Percentiles rank a stretch among this genome's conserved stretches.
These are phyloP conservation scores for Purshia tridentata DNA, from an alignment of 306 rosid species.

Conservation along the genomic window DNA sequence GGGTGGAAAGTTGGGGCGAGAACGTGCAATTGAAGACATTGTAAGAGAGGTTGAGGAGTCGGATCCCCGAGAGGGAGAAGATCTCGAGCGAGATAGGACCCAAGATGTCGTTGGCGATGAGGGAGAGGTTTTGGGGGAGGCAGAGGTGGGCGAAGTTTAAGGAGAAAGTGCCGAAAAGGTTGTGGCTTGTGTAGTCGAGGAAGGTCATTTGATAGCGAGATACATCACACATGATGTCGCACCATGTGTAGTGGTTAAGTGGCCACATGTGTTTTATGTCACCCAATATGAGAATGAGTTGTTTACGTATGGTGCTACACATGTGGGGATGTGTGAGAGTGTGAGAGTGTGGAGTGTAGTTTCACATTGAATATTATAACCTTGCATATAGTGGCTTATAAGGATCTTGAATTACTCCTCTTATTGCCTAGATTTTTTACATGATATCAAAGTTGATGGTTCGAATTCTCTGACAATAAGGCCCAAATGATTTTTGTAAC, in stretches of 20 bases:
- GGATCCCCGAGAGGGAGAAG: constrained; percentile 53
- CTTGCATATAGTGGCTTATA: no score
- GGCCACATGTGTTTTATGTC: no score
- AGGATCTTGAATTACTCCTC: no score
- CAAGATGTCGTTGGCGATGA: constrained; percentile 49
- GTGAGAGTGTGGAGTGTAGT: no score
- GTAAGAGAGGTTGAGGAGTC: constrained; percentile 71
- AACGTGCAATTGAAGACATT: constrained; percentile 69
- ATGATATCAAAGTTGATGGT: no score
- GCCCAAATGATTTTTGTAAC: no score
- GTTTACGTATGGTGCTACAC: no score
- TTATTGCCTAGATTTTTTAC: no score
- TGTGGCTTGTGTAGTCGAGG: constrained; percentile 57
- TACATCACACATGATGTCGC: constrained; percentile 63
- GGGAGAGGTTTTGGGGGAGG: constrained; percentile 55
- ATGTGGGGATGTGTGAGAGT: no score
- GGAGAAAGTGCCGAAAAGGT: constrained; percentile 63
- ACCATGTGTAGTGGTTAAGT: constrained; percentile 67
- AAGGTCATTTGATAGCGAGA: constrained; percentile 53
- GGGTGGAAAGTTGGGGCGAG: constrained; percentile 50
- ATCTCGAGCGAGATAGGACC: constrained; percentile 64
- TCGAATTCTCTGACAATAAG: no score
- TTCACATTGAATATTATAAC: no score
- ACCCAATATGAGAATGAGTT: no score
- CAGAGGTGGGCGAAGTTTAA: constrained; percentile 49